Evolutionary conservation across 768 basidiomycete species (phyloP).

Genomic region (Rhizopogon rudus): DNA sequence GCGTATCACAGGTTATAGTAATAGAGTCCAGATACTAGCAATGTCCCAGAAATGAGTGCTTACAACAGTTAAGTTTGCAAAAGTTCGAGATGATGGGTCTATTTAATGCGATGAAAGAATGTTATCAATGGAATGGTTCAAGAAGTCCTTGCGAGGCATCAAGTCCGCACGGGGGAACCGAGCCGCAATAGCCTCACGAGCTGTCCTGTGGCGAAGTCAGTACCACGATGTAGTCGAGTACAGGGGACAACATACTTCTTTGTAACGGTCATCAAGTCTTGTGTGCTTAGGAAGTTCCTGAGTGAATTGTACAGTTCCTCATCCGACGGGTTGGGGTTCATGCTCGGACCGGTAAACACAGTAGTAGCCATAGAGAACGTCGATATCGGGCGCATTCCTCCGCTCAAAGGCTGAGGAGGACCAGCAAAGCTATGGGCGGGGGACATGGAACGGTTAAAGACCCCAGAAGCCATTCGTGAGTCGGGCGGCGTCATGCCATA

Average conservation of each 20-base stretch:
- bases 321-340: conserved; percentile 52
- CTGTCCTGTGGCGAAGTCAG: conserved; percentile 36
- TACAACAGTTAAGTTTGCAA: conserved; percentile 1
- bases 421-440: conserved; percentile 23
- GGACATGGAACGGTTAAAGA: conserved; percentile 32
- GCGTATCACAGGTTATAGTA: neutral
- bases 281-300: conserved; percentile 53
- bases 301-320: conserved; percentile 56
- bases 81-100: conserved; percentile 10
- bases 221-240: neutral
- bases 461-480: conserved; percentile 39
- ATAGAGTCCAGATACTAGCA: neutral
- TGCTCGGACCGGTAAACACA: conserved; percentile 44
- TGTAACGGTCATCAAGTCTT: conserved; percentile 70
- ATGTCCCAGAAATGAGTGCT: conserved; percentile 7
- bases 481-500: conserved; percentile 36
- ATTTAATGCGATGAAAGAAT: conserved; percentile 53
- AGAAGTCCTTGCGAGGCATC: conserved; percentile 48
- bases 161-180: conserved; percentile 69
- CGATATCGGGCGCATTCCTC: conserved; percentile 41
- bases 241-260: conserved; percentile 45
- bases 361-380: conserved; percentile 61
- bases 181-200: conserved; percentile 56
- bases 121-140: conserved; percentile 64
- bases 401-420: conserved; percentile 28